Percentiles rank a stretch among this genome's conserved stretches.
Evolutionary conservation across 2,329 filamentous ascomycete species (phyloP).

Genomic region (Tolypocladium ovalisporum): DNA sequence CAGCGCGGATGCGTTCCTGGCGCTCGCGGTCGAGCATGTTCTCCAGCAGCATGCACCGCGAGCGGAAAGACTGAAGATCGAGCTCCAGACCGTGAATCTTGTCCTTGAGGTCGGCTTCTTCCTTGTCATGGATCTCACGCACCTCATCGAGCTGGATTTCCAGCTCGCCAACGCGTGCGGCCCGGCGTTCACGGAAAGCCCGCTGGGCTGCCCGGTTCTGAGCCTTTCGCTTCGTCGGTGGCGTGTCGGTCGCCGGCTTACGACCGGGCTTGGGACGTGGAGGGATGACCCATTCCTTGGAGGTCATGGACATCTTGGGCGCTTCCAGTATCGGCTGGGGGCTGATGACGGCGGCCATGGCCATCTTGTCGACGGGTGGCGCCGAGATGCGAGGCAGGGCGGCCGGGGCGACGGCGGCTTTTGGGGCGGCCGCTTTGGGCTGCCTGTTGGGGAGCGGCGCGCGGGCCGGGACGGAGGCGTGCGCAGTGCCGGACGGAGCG

Average conservation of each 20-base stretch:
- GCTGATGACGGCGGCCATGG: conserved; percentile 36
- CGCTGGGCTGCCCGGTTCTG: conserved; percentile 90
- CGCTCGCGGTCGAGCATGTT: conserved; percentile 51
- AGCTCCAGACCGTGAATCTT: conserved; percentile 48
- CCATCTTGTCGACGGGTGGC: conserved; percentile 30
- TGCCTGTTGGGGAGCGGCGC: conserved; percentile 12
- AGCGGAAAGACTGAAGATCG: conserved; percentile 55
- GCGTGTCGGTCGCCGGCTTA: conserved; percentile 88
- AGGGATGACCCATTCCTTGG: conserved; percentile 77
- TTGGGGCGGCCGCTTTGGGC: conserved; percentile 7
- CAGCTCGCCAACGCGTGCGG: conserved; percentile 69
- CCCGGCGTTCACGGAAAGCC: conserved; percentile 78
- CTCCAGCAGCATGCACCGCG: conserved; percentile 51
- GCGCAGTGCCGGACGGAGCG: conserved; percentile 3
- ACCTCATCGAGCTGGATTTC: conserved; percentile 56
- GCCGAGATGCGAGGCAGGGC: conserved; percentile 19
- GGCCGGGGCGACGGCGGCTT: conserved; percentile 15
- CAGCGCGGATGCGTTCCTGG: conserved; percentile 32
- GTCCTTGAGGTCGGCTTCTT: conserved; percentile 45
- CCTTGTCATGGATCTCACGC: conserved; percentile 44
- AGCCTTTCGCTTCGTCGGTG: conserved; percentile 84
- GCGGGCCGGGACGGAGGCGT: conserved; percentile 8
- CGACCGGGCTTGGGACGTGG: conserved; percentile 81
- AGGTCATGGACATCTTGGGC: conserved; percentile 53
- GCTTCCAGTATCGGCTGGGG: conserved; percentile 27